Conservation (phyloP, 768 basidiomycete genomes). For the Pulveroboletus sp. region DNA sequence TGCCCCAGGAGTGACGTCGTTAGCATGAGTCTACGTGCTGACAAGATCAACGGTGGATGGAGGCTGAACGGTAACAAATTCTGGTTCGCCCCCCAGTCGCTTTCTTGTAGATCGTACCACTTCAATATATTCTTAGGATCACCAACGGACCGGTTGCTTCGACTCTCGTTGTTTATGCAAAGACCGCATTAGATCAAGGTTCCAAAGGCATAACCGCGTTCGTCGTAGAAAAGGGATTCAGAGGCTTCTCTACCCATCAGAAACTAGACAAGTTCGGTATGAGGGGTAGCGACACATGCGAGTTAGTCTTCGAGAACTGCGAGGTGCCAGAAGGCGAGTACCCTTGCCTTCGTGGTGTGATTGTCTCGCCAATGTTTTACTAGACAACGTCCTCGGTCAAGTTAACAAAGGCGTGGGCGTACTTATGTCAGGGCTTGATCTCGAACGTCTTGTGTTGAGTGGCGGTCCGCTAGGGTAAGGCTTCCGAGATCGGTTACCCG, state of each 20-base stretch:
- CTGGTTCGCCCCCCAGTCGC: slow-evolving; percentile 49
- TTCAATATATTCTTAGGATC: slow-evolving; percentile 55
- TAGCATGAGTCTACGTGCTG: slow-evolving; percentile 83
- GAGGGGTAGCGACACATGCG: slow-evolving; percentile 93
- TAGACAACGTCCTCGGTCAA: slow-evolving; percentile 81
- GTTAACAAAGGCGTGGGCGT: slow-evolving; percentile 79
- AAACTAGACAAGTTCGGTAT: slow-evolving; percentile 96
- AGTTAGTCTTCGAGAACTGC: slow-evolving; percentile 88
- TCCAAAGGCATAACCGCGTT: slow-evolving; percentile 92
- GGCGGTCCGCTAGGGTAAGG: slow-evolving; percentile 86
- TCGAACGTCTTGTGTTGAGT: slow-evolving; percentile 87
- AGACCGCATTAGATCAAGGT: slow-evolving; percentile 70
- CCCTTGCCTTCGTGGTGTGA: background rate
- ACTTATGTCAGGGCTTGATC: slow-evolving; percentile 91
- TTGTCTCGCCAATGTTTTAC: background rate
- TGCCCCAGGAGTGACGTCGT: slow-evolving; percentile 74
- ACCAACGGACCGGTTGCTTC: slow-evolving; percentile 92
- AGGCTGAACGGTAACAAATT: slow-evolving; percentile 88
- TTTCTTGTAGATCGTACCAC: background rate
- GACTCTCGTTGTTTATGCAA: slow-evolving; percentile 90
- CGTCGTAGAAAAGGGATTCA: slow-evolving; percentile 77
- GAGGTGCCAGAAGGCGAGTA: slow-evolving; percentile 77
- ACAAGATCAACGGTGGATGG: slow-evolving; percentile 74
- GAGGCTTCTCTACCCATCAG: slow-evolving; percentile 84
- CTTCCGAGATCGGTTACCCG: background rate